Conservation (phyloP, 148 eudicot species). For the Hydrangea macrophylla region DNA sequence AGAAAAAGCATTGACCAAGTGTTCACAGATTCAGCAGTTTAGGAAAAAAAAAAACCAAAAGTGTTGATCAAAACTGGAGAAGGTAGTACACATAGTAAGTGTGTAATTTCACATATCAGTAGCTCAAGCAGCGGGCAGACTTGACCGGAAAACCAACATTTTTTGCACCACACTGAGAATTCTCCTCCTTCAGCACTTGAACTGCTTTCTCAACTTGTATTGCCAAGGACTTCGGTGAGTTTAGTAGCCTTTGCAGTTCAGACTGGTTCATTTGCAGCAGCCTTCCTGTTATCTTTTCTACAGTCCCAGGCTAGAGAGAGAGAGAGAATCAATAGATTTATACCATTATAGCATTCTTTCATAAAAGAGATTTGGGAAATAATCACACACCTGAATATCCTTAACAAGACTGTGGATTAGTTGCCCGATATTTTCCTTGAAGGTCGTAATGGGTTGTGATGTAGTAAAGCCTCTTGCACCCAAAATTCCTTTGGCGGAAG, state of each 20-base stretch:
- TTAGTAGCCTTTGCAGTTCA: background rate
- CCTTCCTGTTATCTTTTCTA: background rate
- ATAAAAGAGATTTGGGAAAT: background rate
- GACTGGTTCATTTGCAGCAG: background rate
- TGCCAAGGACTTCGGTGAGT: slow-evolving; percentile 3
- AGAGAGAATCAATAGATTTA: background rate
- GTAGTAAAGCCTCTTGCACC: background rate
- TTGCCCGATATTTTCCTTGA: background rate
- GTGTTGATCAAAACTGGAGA: background rate
- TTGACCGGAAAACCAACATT: background rate
- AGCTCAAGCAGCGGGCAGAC: background rate
- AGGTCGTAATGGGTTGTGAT: background rate
- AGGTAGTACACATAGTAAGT: background rate
- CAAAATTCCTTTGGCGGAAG: background rate
- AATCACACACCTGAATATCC: slow-evolving; percentile 14
- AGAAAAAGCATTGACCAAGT: background rate
- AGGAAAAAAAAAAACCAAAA: background rate
- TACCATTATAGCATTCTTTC: background rate
- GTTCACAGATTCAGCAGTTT: slow-evolving; percentile 1
- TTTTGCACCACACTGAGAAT: background rate
- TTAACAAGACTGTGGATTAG: background rate
- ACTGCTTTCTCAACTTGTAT: slow-evolving; percentile 8
- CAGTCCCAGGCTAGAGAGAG: slow-evolving; percentile 6
- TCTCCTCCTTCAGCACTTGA: slow-evolving; percentile 7
- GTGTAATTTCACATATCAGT: slow-evolving; percentile 4